Conservation (phyloP, 129 eudicot species). For the Heracleum sosnowskyi region DNA sequence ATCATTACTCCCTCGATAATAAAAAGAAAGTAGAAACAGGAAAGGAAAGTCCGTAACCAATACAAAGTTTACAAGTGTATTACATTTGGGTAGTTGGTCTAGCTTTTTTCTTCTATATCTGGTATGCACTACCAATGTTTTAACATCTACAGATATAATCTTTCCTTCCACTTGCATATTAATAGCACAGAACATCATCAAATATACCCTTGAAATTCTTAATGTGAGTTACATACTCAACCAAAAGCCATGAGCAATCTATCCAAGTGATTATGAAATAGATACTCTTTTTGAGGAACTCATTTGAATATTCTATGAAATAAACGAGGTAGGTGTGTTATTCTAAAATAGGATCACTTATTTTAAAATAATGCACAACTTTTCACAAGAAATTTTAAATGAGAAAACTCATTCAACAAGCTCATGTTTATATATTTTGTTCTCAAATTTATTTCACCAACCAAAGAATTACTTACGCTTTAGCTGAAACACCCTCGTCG, state of each 20-base stretch:
- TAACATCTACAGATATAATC: not conserved
- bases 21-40: not conserved
- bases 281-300: not conserved
- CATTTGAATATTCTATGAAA: not conserved
- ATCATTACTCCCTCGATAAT: not conserved
- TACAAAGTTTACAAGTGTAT: not conserved
- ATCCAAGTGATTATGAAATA: not conserved
- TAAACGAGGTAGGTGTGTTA: not conserved
- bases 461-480: not conserved
- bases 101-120: not conserved
- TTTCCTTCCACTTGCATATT: not conserved
- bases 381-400: not conserved
- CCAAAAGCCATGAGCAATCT: not conserved
- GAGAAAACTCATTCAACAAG: not conserved
- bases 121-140: not conserved
- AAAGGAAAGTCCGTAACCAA: not conserved
- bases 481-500: not conserved
- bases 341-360: not conserved
- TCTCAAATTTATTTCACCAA: not conserved
- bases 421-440: not conserved
- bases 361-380: too few relatives aligned
- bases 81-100: not conserved
- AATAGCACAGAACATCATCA: not conserved
- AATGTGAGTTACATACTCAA: not conserved
- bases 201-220: not conserved